Base-by-base conservation (phyloP, 257 asterid species). In the Nicotiana benthamiana region DNA sequence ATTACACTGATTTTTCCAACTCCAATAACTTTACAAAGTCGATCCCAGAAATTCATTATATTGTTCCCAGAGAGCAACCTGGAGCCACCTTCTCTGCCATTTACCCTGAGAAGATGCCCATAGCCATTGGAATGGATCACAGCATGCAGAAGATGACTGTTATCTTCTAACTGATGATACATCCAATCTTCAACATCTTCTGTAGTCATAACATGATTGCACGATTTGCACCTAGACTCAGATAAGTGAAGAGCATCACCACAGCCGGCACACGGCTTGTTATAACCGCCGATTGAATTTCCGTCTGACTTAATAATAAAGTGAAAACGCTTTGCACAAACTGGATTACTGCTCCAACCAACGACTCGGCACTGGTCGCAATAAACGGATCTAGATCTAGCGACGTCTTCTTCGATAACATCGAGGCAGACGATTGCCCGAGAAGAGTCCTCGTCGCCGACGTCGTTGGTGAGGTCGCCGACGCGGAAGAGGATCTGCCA, bases 351-450 rank as follows among this genome's bases (percentile, higher is more conserved):
- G 85, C 98, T 93, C 99, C 99, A 95, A 46, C 99, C 99, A 67
- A 95, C 99, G 79, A 95, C 99, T 57, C 97, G 95, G 83, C 99
- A 95, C 89, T 93, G 99, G 91, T 95, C 99, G 85, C 99, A 95
- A 79, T 95, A 95, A 75, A 92, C 86, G 74, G 97, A 90, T 89
- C 95, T 92, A 88, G 97, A 92, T 90, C 98, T 93, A 61, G 90
- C 84, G 13, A 95, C 99, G 65, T 95, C 98, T 87, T 95, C 99
- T 84, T 95, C 99, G 76, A 95, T 92, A 70, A 95, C 92, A 83
- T 95, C 97, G 5, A 93, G 88, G 82, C 88, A 87, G 75, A 93
- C 94, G 70, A 89, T 85, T 81, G 93, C 90, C 17, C 95, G 93
- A 0, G 80, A 57, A 16, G 85, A 65, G 22, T 81, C 94, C 34